Conservation (phyloP, 2,329 filamentous ascomycete species). For the Blastomyces percursus region DNA sequence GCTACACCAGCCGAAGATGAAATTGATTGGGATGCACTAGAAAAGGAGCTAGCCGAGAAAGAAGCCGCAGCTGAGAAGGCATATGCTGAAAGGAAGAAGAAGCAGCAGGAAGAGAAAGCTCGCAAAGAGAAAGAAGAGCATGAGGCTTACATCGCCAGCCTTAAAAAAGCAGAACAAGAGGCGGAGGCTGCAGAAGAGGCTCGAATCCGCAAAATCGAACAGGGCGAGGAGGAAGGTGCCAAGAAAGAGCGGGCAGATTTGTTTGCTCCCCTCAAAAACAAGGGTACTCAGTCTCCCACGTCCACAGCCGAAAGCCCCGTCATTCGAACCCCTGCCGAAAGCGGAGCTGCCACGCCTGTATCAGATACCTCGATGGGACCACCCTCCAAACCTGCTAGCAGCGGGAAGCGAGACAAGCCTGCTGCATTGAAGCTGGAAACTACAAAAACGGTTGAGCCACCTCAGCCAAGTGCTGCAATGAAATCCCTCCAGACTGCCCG, state of each 20-base stretch:
- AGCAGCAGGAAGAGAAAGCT: conserved; percentile 50
- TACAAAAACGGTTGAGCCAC: conserved; percentile 75
- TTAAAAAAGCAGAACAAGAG: conserved; percentile 40
- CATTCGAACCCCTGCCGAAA: conserved; percentile 31
- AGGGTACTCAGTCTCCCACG: conserved; percentile 23
- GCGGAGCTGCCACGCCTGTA: conserved; percentile 36
- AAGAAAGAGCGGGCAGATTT: conserved; percentile 28
- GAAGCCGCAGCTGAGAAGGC: conserved; percentile 37
- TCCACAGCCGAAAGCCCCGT: conserved; percentile 25
- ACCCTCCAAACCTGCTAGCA: conserved; percentile 44
- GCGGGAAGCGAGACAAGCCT: conserved; percentile 64
- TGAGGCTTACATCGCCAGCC: conserved; percentile 36
- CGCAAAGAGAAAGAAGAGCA: conserved; percentile 38
- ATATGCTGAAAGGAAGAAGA: conserved; percentile 62
- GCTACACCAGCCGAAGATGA: conserved; percentile 29
- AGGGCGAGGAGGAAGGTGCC: conserved; percentile 25
- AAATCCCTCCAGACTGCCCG: conserved; percentile 86
- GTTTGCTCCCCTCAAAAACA: conserved; percentile 37
- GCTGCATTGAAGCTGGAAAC: conserved; percentile 80
- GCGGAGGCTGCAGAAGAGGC: conserved; percentile 39
- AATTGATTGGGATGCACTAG: conserved; percentile 37
- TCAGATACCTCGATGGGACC: conserved; percentile 37
- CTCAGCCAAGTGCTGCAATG: conserved; percentile 86
- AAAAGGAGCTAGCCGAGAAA: conserved; percentile 37
- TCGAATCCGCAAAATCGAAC: conserved; percentile 32